Evolutionary conservation across 768 basidiomycete genomes (phyloP), one percentile per base, ranked within the genome.

Genomic region (Rickenella mellea): DNA sequence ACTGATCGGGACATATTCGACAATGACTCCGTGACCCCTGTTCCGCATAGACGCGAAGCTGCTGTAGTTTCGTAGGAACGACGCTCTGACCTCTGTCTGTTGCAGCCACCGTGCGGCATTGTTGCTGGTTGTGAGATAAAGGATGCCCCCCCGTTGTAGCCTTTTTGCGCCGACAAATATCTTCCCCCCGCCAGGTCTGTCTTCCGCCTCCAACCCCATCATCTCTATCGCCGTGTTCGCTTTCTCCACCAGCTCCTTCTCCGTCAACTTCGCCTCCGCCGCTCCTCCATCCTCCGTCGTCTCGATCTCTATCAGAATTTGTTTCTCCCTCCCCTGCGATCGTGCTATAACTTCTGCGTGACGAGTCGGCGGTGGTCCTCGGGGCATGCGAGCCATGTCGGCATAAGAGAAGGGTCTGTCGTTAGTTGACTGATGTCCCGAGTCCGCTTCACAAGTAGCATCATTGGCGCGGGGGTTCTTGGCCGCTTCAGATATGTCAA

Each of bases 1-100:
- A 0, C 41, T 15, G 0, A 49, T 41, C 1, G 59, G 55, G 1
- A 63, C 53, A 21, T 44, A 55, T 21, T 55, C 49, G 7, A 48
- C 54, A 1, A 60, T 37, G 2, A 49, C 40, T 2, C 36, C 24
- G 22, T 45, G 50, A 12, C 14, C 4, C 1, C 35, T 27, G 3
- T 41, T 36, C 17, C 41, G 43, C 19, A 42, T 36, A n/a, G 24
- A 27, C 1, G 45, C 48, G 33, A 24, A 43, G 14, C 48, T 48
- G 17, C 51, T 49, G 17, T 48, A 45, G 1, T 37, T 33, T 2
- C 26, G 38, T 3, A 47, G 45, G 32, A 57, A 53, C 0, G 21
- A 10, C 4, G 38, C 17, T 20, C 49, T 43, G 2, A 42, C 39
- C 7, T 47, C 20, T 0, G 41, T n/a, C 0, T 27, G 9, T 3